Evolutionary conservation across 257 asterid genomes (phyloP), one percentile per base, ranked within the genome.

Genomic region (Linaria vulgaris): DNA sequence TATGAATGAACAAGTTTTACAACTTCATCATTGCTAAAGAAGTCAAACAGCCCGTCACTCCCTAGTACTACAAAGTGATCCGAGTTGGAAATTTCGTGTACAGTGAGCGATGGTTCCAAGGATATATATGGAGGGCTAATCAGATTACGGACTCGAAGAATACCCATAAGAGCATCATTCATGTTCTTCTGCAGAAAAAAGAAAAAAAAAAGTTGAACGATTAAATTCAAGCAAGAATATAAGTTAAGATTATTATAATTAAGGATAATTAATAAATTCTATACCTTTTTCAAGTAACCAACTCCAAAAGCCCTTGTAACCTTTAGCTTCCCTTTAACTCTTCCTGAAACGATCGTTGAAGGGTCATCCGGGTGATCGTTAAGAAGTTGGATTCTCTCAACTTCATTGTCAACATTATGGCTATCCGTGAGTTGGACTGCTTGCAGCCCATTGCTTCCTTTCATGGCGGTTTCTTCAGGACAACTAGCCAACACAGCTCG

Each of bases 261-360:
- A n/a, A n/a, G n/a, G n/a, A n/a, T n/a, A n/a, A n/a, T n/a, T n/a
- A n/a, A n/a, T n/a, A n/a, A n/a, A n/a, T n/a, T n/a, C n/a, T n/a
- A n/a, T 80, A 94, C 99, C 95, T 79, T 87, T 74, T 94, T 94
- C 83, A 94, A 79, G 82, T 94, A 94, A 61, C 99, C 99, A 54
- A 90, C 99, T 51, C 99, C 99, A 44, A 94, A 88, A 46, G 99
- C 99, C 68, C 97, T 79, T 9, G 99, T 87, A 70, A 94, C 97
- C 71, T 84, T 83, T 47, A 94, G 81, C 84, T 80, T 94, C 63
- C 99, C 99, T 76, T 94, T 90, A 39, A 90, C 90, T 78, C 74
- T 90, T 53, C 95, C 96, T 6, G 63, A 84, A 47, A 82, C 77
- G 37, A 94, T 37, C 22, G 77, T 61, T 31, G 67, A 38, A 58